Evolutionary conservation across 2,329 filamentous ascomycete genomes (phyloP), one percentile per base, ranked within the genome.

Genomic region (Aspergillus cejpii): DNA sequence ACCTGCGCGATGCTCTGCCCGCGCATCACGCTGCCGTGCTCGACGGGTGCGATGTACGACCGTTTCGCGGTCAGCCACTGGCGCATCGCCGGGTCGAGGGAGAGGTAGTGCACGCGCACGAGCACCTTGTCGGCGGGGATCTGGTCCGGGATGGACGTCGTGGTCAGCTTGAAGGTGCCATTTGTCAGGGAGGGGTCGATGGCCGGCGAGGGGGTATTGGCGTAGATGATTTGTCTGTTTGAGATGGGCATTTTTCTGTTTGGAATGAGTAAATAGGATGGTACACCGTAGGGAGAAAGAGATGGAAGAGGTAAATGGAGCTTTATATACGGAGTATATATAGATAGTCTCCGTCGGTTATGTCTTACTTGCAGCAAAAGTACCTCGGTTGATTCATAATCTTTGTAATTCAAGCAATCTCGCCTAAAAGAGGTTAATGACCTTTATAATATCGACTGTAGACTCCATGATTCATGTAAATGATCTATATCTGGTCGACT

Each of bases 71-170:
- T 83, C 15, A 88, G 66, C 82, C 82, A 87, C 47, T 79, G 79
- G 55, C 84, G 77, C 83, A 87, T 87, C n/a, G 84, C 83, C 1
- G 84, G 84, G 65, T 87, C 84, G 29, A 87, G 72, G 7, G 80
- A 83, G 36, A 86, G 72, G 58, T 86, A 87, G 48, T 84, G 70
- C 1, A 69, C 68, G 46, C 73, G 69, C 45, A 75, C 70, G 47
- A 87, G 73, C 44, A 87, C 71, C 59, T 87, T 69, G 52, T 81
- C 81, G 70, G 62, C 49, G 7, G 63, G 61, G 11, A 65, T 54
- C 55, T 60, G 46, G 37, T 57, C 54, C 15, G 57, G 48, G 39
- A 56, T 50, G 37, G 57, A 42, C 37, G 51, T 48, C n/a, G 59
- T 59, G 36, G 56, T 58, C 7, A 68, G 44, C 29, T 57, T 57